Base-by-base conservation (phyloP, 805 yeast genomes). In the Sugiyamaella chiloensis region DNA sequence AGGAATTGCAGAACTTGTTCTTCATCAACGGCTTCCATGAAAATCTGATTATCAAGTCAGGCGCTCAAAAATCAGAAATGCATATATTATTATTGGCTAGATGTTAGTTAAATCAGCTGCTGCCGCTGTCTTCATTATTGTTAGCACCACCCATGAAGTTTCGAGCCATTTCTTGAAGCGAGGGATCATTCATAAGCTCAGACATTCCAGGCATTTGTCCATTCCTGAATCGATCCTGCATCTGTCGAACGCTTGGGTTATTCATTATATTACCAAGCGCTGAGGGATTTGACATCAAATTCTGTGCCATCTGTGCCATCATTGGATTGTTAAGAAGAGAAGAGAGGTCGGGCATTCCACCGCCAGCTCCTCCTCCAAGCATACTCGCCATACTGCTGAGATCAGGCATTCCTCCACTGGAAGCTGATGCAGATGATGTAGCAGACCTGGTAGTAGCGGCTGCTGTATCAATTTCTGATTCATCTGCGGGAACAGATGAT, bases 241-340 rank as follows among this genome's bases (percentile, higher is more conserved):
- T 86, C 63, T 83, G 84, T 62, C 80, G 81, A 23, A 89, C 63
- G 56, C 81, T 78, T 16, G 96, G 96, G 66, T 87, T 85, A 66
- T 70, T 79, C 87, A 90, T 78, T 63, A 90, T 69, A 42, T 80
- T 79, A 52, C 70, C 73, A 73, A 89, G 69, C 41, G 93, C 87
- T 29, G 71, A 75, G 30, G 97, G 96, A 64, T 89, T 81, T 45
- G 80, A 79, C 96, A 88, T 87, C 80, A 88, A 74, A 61, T 78
- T 78, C 67, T 85, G 90, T 37, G 96, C 96, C 65, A 89, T 89
- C 66, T 83, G 85, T 84, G 84, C 84, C 52, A 91, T 67, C 67
- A 83, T 91, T n/a, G 99, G 99, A 68, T 90, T 89, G 67, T 77
- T 81, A 83, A 90, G 75, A 70, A 90, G 66, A 24, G 81, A 79